Conservation (phyloP, 768 basidiomycete genomes). For the Rhodosporidiobolus odoratus region DNA sequence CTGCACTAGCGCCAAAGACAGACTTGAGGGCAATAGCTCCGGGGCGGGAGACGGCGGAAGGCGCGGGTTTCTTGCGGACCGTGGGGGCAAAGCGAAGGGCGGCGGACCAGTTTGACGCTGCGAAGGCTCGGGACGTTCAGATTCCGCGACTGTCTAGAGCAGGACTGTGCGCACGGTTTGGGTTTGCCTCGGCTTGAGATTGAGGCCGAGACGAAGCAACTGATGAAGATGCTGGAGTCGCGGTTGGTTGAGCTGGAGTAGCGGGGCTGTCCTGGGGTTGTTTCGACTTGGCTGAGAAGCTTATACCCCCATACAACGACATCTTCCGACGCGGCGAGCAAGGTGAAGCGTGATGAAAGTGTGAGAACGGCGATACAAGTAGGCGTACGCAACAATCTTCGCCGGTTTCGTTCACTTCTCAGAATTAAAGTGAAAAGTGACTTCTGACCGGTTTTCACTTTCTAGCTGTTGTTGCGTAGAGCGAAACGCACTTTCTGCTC, state of each 20-base stretch:
- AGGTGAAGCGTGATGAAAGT: neutral
- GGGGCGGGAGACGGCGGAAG: neutral
- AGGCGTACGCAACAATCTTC: no score
- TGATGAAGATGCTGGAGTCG: neutral
- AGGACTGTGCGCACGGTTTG: constrained; percentile 4
- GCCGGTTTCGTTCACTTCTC: no score
- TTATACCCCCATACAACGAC: constrained; percentile 31
- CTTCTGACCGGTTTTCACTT: no score
- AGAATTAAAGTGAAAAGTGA: no score
- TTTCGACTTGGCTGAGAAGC: neutral
- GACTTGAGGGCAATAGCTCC: constrained; percentile 13
- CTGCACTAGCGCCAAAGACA: constrained; percentile 12
- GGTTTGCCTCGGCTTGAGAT: constrained; percentile 12
- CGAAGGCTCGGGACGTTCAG: neutral
- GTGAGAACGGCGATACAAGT: no score
- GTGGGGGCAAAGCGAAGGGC: constrained; percentile 34
- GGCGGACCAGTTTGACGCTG: constrained; percentile 31
- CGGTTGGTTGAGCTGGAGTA: neutral
- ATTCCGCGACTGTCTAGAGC: neutral
- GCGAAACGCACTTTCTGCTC: no score
- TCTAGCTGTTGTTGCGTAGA: no score
- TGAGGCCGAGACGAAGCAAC: neutral
- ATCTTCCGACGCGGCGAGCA: neutral
- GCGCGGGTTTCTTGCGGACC: constrained; percentile 23
- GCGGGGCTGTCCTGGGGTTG: neutral